These are phyloP conservation scores for Entomortierella lignicola DNA, from an alignment of 192 early-diverging fungal genomes.

Conservation along the genomic window DNA sequence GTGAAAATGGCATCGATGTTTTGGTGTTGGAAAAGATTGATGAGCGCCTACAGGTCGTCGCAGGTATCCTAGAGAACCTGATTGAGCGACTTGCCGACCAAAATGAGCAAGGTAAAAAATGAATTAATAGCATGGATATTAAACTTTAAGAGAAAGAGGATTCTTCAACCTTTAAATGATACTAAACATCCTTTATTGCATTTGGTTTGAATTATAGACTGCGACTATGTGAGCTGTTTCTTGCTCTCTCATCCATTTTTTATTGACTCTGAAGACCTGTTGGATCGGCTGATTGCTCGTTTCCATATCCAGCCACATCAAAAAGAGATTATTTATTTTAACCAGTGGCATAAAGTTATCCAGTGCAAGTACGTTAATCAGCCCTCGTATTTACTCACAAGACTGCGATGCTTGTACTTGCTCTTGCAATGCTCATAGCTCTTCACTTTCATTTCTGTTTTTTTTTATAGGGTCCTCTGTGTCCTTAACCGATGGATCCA, in stretches of 20 bases:
- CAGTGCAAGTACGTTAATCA: slow-evolving; percentile 62
- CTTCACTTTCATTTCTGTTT: background rate
- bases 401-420: no score
- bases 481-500: slow-evolving; percentile 73
- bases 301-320: slow-evolving; percentile 64
- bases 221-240: slow-evolving; percentile 75
- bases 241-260: slow-evolving; percentile 71
- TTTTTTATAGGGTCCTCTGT: slow-evolving; percentile 60
- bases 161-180: no score
- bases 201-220: slow-evolving; percentile 62
- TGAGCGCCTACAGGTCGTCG: slow-evolving; percentile 66
- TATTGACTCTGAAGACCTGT: slow-evolving; percentile 63
- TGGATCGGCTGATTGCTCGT: slow-evolving; percentile 67
- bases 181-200: no score
- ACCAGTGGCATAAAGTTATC: slow-evolving; percentile 60
- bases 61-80: slow-evolving; percentile 72
- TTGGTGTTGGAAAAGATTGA: slow-evolving; percentile 67
- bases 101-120: slow-evolving; percentile 63
- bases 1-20: slow-evolving; percentile 66
- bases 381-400: no score
- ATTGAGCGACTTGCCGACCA: slow-evolving; percentile 72
- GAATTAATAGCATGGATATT: no score
- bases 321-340: slow-evolving; percentile 58
- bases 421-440: no score
- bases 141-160: no score